Base-by-base conservation (phyloP, 2,329 filamentous ascomycete species). In the Akanthomyces dipterigenus region DNA sequence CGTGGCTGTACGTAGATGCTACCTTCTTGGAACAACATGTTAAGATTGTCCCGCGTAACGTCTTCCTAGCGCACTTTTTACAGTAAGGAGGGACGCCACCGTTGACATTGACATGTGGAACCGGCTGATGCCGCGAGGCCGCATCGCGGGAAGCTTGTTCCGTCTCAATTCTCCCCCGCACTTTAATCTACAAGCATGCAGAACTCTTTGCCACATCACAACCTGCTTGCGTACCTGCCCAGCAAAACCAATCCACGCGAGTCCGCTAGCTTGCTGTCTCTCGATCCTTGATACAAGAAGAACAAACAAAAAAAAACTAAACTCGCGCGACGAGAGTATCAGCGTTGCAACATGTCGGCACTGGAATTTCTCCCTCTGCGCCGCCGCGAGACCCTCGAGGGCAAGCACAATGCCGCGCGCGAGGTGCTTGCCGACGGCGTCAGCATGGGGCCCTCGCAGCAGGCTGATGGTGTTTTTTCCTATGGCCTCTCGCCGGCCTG, bases 361-460 rank as follows among this genome's bases (percentile, higher is more conserved):
- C 55, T 22, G 22, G 48, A 22, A 3, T 59, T 46, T 24, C 45
- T 59, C 18, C 24, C 34, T 4, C 18, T 59, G 6, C 24, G 38
- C 8, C 55, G 55, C 46, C 45, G 55, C 46, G 46, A 59, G 45
- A 59, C 55, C 3, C 31, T 59, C 45, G 55, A 59, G 46, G 55
- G 42, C 45, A 59, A 50, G 45, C 55, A 59, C n/a, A 31, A 22
- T 42, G 55, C 55, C 36, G 55, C 24, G n/a, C 45, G 55, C 34
- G 55, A 59, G 46, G 46, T 59, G 1, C 55, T 59, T 9, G 45
- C 55, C 34, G 18, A 59, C 12, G 46, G 45, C 36, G 55, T 59
- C 18, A 24, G 22, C 18, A 42, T 26, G 12, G 55, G 55, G 24
- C 36, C 55, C 5, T 42, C 55, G 8, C 55, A 59, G 46, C 31